Evolutionary conservation across 192 early-diverging fungal genomes (phyloP).

Genomic region (Glomus cerebriforme): DNA sequence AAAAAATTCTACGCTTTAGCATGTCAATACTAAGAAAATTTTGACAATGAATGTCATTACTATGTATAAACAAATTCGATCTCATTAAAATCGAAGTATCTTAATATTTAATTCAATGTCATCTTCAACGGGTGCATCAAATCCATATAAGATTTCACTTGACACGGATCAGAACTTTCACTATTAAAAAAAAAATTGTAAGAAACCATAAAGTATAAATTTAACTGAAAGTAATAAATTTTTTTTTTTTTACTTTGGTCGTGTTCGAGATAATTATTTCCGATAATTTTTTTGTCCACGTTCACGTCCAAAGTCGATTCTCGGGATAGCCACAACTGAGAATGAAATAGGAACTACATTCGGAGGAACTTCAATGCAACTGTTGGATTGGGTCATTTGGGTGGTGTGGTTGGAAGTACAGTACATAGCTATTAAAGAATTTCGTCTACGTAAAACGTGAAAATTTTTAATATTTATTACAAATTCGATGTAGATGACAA

Average conservation of each 20-base stretch:
- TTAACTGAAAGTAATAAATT: background rate
- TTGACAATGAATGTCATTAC: background rate
- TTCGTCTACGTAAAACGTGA: slow-evolving; percentile 46
- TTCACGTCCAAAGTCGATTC: slow-evolving; percentile 51
- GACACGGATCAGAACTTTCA: slow-evolving; percentile 60
- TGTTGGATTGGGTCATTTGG: slow-evolving; percentile 46
- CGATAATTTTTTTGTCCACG: background rate
- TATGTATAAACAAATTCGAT: too few species aligned
- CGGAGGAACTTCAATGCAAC: slow-evolving; percentile 34
- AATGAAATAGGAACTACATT: slow-evolving; percentile 32
- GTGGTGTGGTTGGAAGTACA: slow-evolving; percentile 50
- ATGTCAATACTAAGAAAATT: too few species aligned
- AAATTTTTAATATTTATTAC: background rate
- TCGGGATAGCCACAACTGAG: slow-evolving; percentile 46
- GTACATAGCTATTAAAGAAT: slow-evolving; percentile 88
- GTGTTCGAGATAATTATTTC: slow-evolving; percentile 22
- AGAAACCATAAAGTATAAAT: background rate
- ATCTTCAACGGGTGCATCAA: slow-evolving; percentile 80
- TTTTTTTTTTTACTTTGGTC: background rate
- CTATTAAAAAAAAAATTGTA: background rate
- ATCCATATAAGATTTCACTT: slow-evolving; percentile 85
- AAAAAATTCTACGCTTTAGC: background rate
- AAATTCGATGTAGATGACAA: background rate
- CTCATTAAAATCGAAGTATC: too few species aligned
- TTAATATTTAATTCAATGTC: slow-evolving; percentile 60